Evolutionary conservation across 2,329 filamentous ascomycete species (phyloP).

Genomic region (Paraphoma chrysanthemicola): DNA sequence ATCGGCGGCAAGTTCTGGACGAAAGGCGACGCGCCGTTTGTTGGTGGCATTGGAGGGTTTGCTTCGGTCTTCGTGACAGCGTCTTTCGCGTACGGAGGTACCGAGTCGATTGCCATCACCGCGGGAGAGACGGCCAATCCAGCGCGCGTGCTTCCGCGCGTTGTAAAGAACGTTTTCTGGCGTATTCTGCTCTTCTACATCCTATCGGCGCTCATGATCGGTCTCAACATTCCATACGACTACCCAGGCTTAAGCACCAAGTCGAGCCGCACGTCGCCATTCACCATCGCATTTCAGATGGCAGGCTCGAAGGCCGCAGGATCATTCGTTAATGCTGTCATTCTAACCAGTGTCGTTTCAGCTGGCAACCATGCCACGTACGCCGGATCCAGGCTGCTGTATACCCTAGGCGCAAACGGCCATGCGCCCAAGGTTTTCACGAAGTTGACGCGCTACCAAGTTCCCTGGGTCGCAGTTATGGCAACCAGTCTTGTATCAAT

Average conservation of each 20-base stretch:
- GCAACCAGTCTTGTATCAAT: constrained; percentile 46
- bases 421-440: constrained; percentile 79
- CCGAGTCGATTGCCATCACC: constrained; percentile 77
- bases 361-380: constrained; percentile 65
- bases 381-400: constrained; percentile 62
- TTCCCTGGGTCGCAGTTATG: constrained; percentile 48
- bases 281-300: constrained; percentile 70
- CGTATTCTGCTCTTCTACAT: constrained; percentile 54
- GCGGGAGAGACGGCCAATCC: constrained; percentile 82
- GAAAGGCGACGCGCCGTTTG: constrained; percentile 62
- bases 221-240: constrained; percentile 51
- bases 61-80: constrained; percentile 79
- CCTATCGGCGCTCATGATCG: constrained; percentile 50
- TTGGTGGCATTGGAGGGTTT: constrained; percentile 53
- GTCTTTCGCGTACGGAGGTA: constrained; percentile 76
- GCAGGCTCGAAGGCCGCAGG: constrained; percentile 67
- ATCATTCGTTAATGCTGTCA: constrained; percentile 70
- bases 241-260: constrained; percentile 42
- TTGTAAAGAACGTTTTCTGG: constrained; percentile 87
- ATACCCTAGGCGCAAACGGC: constrained; percentile 57
- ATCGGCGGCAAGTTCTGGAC: constrained; percentile 71
- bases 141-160: constrained; percentile 80
- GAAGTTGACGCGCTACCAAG: constrained; percentile 51
- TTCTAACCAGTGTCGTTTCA: constrained; percentile 66
- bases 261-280: constrained; percentile 60